These are phyloP conservation scores for Croton setiger DNA, from an alignment of 441 rosid genomes.

Conservation along the genomic window DNA sequence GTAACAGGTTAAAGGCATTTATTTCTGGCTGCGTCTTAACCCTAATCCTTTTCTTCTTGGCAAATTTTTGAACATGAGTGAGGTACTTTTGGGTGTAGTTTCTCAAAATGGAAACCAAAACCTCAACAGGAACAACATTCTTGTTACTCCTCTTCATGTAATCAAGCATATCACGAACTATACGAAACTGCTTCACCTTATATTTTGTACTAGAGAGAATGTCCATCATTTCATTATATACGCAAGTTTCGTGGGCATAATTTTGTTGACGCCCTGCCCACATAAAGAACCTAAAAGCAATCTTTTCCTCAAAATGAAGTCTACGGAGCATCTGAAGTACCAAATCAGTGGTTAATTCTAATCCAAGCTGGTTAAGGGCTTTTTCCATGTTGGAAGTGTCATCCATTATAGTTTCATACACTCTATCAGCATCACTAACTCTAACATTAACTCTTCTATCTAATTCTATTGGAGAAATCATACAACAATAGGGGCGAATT, in stretches of 20 bases:
- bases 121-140: constrained; percentile 53
- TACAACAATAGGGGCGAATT: constrained; percentile 26
- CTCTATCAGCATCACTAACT: constrained; percentile 38
- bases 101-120: constrained; percentile 54
- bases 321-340: constrained; percentile 58
- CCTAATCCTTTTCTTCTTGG: constrained; percentile 75
- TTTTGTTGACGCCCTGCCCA: constrained; percentile 64
- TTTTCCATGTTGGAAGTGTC: constrained; percentile 50
- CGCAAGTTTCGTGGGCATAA: constrained; percentile 58
- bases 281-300: constrained; percentile 71
- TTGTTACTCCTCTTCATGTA: constrained; percentile 67
- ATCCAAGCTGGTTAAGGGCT: constrained; percentile 52
- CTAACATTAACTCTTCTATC: constrained; percentile 21
- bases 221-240: constrained; percentile 74
- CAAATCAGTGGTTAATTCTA: constrained; percentile 46
- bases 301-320: constrained; percentile 71
- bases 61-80: constrained; percentile 57
- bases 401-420: constrained; percentile 42
- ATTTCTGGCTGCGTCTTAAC: constrained; percentile 90
- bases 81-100: constrained; percentile 46
- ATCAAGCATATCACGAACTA: constrained; percentile 78
- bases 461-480: constrained; percentile 12
- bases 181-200: constrained; percentile 70
- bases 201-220: constrained; percentile 76
- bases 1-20: constrained; percentile 70